phyloP scores from a whole-genome alignment of 257 asterid species.

The Rhazya stricta region DNA sequence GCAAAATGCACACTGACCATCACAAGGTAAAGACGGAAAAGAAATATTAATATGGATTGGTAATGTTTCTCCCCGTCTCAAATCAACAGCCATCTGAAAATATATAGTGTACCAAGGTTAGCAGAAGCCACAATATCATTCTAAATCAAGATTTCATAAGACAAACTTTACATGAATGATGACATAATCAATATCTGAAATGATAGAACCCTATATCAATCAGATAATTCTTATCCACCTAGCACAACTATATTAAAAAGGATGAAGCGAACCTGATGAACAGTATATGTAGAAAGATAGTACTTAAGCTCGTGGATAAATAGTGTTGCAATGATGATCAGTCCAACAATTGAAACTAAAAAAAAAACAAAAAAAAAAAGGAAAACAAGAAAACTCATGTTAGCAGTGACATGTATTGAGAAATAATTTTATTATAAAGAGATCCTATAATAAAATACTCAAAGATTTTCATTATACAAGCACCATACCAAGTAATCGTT shows the following conservation, averaged over 20 bases:
- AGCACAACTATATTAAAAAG: background rate
- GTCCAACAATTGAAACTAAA: slow-evolving; percentile 81
- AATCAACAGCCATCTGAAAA: slow-evolving; percentile 91
- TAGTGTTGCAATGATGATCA: slow-evolving; percentile 80
- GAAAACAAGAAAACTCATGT: slow-evolving; percentile 19
- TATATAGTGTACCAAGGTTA: slow-evolving; percentile 13
- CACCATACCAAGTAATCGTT: background rate
- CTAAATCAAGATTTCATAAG: background rate
- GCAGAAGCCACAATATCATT: slow-evolving; percentile 5
- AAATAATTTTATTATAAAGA: background rate
- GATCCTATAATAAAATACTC: background rate
- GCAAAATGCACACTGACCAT: slow-evolving; percentile 49
- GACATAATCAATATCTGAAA: background rate
- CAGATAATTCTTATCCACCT: background rate
- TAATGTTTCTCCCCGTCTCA: slow-evolving; percentile 89
- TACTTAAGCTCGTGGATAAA: slow-evolving; percentile 86
- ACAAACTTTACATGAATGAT: background rate
- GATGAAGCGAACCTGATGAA: slow-evolving; percentile 68
- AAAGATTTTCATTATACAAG: background rate
- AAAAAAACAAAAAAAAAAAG: slow-evolving; percentile 4
- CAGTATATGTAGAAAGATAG: slow-evolving; percentile 74
- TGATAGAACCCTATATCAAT: background rate
- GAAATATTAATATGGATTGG: slow-evolving; percentile 97
- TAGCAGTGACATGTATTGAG: slow-evolving; percentile 16
- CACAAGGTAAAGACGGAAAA: slow-evolving; percentile 97